These are phyloP conservation scores for Garcia nutans DNA, from an alignment of 345 rosid genomes.

Conservation along the genomic window DNA sequence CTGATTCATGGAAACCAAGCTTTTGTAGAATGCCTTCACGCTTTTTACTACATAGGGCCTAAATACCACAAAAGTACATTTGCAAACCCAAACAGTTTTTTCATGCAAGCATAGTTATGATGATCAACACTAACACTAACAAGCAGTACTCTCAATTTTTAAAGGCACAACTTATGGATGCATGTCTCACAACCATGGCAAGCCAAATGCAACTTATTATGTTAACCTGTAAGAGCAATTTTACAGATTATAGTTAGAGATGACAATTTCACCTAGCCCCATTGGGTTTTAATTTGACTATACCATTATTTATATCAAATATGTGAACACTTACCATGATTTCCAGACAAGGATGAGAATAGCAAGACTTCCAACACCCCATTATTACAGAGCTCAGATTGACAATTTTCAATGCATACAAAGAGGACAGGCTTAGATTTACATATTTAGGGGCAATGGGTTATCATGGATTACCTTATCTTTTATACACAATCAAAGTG, in stretches of 20 bases:
- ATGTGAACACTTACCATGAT: too few relatives aligned
- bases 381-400: background rate
- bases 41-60: too few relatives aligned
- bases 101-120: background rate
- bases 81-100: background rate
- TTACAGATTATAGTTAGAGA: background rate
- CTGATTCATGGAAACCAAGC: background rate
- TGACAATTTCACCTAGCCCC: background rate
- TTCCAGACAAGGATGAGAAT: too few relatives aligned
- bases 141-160: background rate
- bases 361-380: too few relatives aligned
- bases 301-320: too few relatives aligned
- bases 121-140: background rate
- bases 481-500: too few relatives aligned
- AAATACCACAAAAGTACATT: background rate
- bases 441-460: background rate
- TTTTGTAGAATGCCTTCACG: too few relatives aligned
- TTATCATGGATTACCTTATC: background rate
- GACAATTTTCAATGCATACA: background rate
- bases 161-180: background rate
- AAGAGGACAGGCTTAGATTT: background rate
- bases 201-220: background rate
- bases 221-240: background rate
- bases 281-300: background rate
- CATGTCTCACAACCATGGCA: background rate